Evolutionary conservation across 2,329 filamentous ascomycete species (phyloP).

Genomic region (Arthroderma sp.): DNA sequence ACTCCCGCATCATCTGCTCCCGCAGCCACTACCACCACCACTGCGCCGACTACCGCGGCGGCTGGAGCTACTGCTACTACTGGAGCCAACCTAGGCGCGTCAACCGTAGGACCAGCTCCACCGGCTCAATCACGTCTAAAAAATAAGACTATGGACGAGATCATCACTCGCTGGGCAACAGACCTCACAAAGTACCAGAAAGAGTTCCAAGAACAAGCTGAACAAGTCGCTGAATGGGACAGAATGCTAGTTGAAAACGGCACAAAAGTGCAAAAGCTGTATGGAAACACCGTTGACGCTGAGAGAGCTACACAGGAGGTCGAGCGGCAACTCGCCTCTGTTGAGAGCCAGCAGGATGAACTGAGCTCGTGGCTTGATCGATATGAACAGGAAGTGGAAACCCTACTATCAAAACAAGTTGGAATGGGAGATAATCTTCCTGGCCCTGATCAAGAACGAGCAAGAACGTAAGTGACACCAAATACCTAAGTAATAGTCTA

Average conservation of each 20-base stretch:
- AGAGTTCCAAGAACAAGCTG: constrained; percentile 83
- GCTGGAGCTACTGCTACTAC: constrained; percentile 22
- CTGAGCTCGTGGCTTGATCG: constrained; percentile 75
- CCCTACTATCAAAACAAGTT: constrained; percentile 69
- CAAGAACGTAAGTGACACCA: constrained; percentile 57
- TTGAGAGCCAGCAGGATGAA: constrained; percentile 89
- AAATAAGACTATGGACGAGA: constrained; percentile 99
- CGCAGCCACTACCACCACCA: constrained; percentile 17
- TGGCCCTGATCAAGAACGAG: constrained; percentile 88
- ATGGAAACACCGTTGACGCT: constrained; percentile 82
- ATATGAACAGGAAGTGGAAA: constrained; percentile 84
- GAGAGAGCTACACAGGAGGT: constrained; percentile 88
- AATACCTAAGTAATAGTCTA: neutral
- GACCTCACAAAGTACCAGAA: constrained; percentile 94
- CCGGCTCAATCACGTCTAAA: constrained; percentile 75
- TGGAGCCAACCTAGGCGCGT: constrained; percentile 48
- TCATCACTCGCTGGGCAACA: constrained; percentile 91
- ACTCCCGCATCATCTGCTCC: constrained; percentile 19
- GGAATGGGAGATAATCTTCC: constrained; percentile 64
- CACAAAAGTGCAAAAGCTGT: constrained; percentile 88
- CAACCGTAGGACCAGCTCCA: constrained; percentile 68
- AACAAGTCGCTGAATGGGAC: constrained; percentile 82
- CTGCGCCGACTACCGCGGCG: constrained; percentile 25
- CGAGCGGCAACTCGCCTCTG: constrained; percentile 75
- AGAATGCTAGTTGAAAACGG: constrained; percentile 84